A percentile compares a stretch with the other conserved stretches of the same genome.
Evolutionary conservation across 1,139 yeast species (phyloP).

Genomic region (Saccharomyces hybrid): DNA sequence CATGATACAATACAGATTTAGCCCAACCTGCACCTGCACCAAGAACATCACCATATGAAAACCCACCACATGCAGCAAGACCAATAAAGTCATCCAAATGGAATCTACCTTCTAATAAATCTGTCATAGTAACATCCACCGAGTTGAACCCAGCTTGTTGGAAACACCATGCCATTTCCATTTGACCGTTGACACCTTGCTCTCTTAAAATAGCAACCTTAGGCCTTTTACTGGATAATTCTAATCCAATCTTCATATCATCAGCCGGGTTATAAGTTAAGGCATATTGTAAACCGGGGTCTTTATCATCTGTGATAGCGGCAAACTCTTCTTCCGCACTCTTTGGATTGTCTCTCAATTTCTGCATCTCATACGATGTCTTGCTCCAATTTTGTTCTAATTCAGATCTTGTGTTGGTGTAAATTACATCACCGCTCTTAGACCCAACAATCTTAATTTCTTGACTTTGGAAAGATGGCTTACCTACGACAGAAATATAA

Average conservation of each 20-base stretch:
- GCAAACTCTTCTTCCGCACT: conserved; percentile 83
- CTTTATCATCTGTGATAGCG: conserved; percentile 64
- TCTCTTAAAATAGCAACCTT: conserved; percentile 95
- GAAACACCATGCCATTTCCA: conserved; percentile 98
- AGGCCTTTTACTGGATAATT: conserved; percentile 47
- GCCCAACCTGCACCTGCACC: conserved; percentile 99
- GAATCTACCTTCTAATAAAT: conserved; percentile 66
- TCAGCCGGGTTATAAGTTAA: conserved; percentile 59
- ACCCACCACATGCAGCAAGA: conserved; percentile 98
- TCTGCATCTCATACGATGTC: conserved; percentile 87
- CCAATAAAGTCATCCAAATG: conserved; percentile 82
- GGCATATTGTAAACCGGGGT: conserved; percentile 85
- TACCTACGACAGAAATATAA: conserved; percentile 58
- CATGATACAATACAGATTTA: conserved; percentile 86
- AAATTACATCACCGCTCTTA: conserved; percentile 40
- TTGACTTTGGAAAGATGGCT: conserved; percentile 45
- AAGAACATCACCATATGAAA: conserved; percentile 96
- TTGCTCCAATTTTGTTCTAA: conserved; percentile 82
- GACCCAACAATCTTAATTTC: conserved; percentile 43
- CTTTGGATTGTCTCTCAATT: conserved; percentile 87
- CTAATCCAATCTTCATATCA: conserved; percentile 32
- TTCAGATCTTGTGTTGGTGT: conserved; percentile 50
- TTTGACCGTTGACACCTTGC: conserved; percentile 97
- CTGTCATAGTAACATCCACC: conserved; percentile 96
- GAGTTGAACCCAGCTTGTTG: conserved; percentile 90